Base-by-base conservation (phyloP, 495 filamentous ascomycete genomes). In the Oleoguttula mirabilis region DNA sequence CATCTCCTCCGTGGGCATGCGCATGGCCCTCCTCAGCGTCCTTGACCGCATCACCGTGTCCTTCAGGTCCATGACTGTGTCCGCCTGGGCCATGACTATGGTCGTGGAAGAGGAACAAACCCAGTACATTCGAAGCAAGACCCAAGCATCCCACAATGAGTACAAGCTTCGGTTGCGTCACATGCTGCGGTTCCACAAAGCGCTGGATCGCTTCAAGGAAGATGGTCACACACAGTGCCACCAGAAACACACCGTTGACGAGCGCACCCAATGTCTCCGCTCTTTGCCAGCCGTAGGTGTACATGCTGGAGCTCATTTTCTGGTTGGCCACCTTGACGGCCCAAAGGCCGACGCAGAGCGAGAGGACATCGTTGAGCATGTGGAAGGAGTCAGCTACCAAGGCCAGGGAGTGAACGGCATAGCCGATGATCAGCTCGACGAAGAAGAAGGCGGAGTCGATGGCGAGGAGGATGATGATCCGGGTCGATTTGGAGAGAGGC, bases 351-450 rank as follows among this genome's bases (percentile, higher is more conserved):
- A 98, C 90, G 35, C 77, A 72, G 10, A 98, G 65, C 0, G 90
- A 98, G 32, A 98, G 73, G 43, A 98, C 86, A 76, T 98, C 90
- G 61, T 98, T 98, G 19, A 98, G 68, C 90, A 98, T 98, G 56
- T 98, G 90, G 65, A 96, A 98, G 42, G 90, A 84, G 66, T 98
- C 90, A 27, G 90, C 90, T 55, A 92, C 83, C 41, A 98, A 71
- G 14, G 90, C 90, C 47, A 98, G 75, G 21, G 90, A 96, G 53
- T 84, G 79, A 40, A 92, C 86, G 31, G 74, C 62, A 62, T 90
- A 84, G 40, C 90, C 90, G 36, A 82, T 76, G 16, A 77, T 79
- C 36, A 98, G 64, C 61, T 98, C 90, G 11, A 95, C 63, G 10
- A 94, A 58, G 58, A 98, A 95, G 68, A 98, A 98, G 3, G 73